Conservation (phyloP, 2,329 filamentous ascomycete species). For the Botrytis medusae region DNA sequence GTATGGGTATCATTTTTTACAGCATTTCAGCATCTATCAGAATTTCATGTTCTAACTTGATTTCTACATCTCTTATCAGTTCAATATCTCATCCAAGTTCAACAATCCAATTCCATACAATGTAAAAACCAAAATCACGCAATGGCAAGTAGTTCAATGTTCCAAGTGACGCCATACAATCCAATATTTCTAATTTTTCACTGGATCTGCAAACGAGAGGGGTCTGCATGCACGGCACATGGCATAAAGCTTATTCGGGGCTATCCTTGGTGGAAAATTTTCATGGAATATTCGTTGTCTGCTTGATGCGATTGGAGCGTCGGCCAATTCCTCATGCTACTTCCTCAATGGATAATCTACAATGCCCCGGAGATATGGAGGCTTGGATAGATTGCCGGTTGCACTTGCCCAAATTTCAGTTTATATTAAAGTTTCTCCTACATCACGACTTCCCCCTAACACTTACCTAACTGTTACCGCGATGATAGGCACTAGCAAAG, state of each 20-base stretch:
- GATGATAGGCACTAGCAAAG: background rate
- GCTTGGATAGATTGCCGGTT: too few species aligned
- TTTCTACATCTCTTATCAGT: too few species aligned
- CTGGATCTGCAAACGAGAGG: too few species aligned
- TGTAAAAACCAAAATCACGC: background rate
- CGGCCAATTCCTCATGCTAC: background rate
- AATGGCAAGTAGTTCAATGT: background rate
- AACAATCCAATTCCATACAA: background rate
- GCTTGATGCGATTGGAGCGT: background rate
- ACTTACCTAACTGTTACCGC: too few species aligned
- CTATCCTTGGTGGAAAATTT: background rate
- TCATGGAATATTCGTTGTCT: rapidly evolving
- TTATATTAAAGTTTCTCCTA: background rate
- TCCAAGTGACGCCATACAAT: background rate
- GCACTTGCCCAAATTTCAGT: background rate
- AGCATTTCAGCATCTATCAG: background rate
- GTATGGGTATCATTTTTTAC: background rate
- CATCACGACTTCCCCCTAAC: too few species aligned
- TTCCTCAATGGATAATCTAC: background rate
- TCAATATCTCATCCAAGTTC: background rate
- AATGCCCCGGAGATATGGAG: rapidly evolving
- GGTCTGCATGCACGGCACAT: background rate
- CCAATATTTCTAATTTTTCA: background rate
- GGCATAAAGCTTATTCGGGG: background rate
- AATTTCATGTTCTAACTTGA: background rate